phyloP scores from a whole-genome alignment of 345 rosid genomes.

The Jatropha curcas region DNA sequence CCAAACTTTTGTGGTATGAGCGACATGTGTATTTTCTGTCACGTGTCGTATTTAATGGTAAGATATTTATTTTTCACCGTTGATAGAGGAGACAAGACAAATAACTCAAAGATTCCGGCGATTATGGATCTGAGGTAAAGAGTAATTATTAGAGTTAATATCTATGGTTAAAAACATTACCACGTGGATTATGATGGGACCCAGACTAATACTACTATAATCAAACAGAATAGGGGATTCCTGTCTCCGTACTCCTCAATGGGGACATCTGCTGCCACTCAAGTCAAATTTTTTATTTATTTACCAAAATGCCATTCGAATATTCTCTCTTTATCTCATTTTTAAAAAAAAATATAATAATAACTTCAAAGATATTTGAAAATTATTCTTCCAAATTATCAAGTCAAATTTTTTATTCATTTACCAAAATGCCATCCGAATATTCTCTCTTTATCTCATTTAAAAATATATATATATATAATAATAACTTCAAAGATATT shows the following conservation, averaged over 20 bases:
- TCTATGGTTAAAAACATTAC: conserved; percentile 29
- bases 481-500: too few species aligned
- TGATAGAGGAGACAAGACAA: conserved; percentile 21
- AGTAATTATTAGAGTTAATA: conserved; percentile 12
- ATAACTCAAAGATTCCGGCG: conserved; percentile 30
- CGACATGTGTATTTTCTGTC: not conserved
- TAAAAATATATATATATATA: too few species aligned
- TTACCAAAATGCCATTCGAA: too few species aligned
- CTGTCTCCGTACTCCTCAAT: conserved; percentile 25
- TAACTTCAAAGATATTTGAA: too few species aligned
- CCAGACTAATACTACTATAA: conserved; percentile 8
- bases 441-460: not conserved
- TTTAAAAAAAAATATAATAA: too few species aligned
- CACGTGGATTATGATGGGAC: conserved; percentile 35
- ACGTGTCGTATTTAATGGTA: not conserved
- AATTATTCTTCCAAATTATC: too few species aligned
- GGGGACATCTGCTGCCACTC: conserved; percentile 33
- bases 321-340: too few species aligned
- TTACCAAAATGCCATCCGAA: conserved; percentile 25
- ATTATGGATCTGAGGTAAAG: conserved; percentile 32
- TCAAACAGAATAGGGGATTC: conserved; percentile 9
- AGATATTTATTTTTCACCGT: conserved; percentile 21
- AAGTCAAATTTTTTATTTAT: not conserved
- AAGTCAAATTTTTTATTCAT: not conserved
- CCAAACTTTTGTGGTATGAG: not conserved